Percentiles rank a stretch among this genome's conserved stretches.
Evolutionary conservation across 139 green algal genomes (phyloP).

Genomic region (Monoraphidium neglectum): DNA sequence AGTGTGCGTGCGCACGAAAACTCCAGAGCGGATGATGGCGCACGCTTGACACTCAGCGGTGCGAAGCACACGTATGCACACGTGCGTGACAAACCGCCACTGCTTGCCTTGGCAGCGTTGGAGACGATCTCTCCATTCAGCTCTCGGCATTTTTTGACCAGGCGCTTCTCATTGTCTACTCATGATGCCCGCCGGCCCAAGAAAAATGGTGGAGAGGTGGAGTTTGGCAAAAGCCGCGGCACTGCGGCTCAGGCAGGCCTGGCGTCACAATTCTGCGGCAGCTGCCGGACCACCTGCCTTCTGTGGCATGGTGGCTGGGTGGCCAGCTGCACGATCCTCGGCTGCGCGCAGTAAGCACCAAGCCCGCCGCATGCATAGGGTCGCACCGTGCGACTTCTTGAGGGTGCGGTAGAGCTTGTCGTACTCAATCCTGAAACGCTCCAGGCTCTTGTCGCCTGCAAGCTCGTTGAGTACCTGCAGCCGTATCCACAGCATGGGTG

Average conservation of each 20-base stretch:
- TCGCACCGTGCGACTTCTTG: constrained; percentile 85
- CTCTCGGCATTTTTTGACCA: constrained; percentile 88
- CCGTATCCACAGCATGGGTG: background rate
- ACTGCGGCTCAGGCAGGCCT: constrained; percentile 2
- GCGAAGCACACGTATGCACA: too few relatives aligned
- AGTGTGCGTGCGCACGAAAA: too few relatives aligned
- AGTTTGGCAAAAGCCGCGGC: background rate
- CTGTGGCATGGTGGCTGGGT: background rate
- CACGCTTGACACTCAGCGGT: too few relatives aligned
- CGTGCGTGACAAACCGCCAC: too few relatives aligned
- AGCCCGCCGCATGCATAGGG: background rate
- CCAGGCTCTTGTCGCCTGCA: constrained; percentile 71
- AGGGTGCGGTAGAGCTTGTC: constrained; percentile 88
- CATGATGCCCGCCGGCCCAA: background rate
- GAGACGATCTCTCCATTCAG: constrained; percentile 88
- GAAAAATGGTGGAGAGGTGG: background rate
- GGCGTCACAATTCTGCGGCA: background rate
- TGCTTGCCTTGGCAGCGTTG: constrained; percentile 83
- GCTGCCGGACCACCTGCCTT: background rate
- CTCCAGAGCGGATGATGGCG: too few relatives aligned
- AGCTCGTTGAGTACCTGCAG: constrained; percentile 83
- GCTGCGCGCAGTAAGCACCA: background rate
- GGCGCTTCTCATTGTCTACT: constrained; percentile 83
- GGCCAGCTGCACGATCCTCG: background rate
- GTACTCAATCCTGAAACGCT: constrained; percentile 87